These are phyloP conservation scores for Begonia fuchsioides DNA, from an alignment of 306 rosid species.

Conservation along the genomic window DNA sequence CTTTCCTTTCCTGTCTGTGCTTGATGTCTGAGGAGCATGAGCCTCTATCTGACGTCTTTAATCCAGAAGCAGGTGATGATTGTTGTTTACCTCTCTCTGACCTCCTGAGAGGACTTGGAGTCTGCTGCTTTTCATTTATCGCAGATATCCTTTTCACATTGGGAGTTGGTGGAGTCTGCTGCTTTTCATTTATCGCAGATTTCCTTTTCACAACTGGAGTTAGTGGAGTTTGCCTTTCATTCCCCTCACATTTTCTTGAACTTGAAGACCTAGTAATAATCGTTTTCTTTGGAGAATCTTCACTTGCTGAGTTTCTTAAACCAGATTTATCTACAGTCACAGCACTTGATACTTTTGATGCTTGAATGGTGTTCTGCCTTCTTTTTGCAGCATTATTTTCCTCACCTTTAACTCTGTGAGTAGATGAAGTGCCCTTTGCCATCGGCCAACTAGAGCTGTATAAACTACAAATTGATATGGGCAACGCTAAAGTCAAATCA, in stretches of 20 bases:
- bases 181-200: slow-evolving; percentile 23
- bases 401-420: slow-evolving; percentile 29
- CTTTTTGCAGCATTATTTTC: slow-evolving; percentile 20
- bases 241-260: slow-evolving; percentile 27
- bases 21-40: slow-evolving; percentile 20
- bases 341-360: slow-evolving; percentile 14
- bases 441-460: slow-evolving; percentile 19
- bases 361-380: slow-evolving; percentile 19
- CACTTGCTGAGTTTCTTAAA: slow-evolving; percentile 46
- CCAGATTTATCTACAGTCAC: slow-evolving; percentile 20
- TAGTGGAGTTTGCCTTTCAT: slow-evolving; percentile 16
- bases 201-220: slow-evolving; percentile 9
- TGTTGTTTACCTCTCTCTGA: slow-evolving; percentile 31
- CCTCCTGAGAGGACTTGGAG: slow-evolving; percentile 40
- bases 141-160: slow-evolving; percentile 17
- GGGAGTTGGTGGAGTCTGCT: too few species aligned
- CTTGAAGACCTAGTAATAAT: slow-evolving; percentile 15
- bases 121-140: slow-evolving; percentile 23
- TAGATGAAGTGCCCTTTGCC: slow-evolving; percentile 36
- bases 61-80: slow-evolving; percentile 21
- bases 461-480: too few species aligned
- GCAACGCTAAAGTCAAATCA: too few species aligned
- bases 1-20: slow-evolving; percentile 23
- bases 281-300: slow-evolving; percentile 21
- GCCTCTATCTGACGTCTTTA: slow-evolving; percentile 27